Conservation (phyloP, 2,329 filamentous ascomycete species). For the Aspergillus arachidicola region DNA sequence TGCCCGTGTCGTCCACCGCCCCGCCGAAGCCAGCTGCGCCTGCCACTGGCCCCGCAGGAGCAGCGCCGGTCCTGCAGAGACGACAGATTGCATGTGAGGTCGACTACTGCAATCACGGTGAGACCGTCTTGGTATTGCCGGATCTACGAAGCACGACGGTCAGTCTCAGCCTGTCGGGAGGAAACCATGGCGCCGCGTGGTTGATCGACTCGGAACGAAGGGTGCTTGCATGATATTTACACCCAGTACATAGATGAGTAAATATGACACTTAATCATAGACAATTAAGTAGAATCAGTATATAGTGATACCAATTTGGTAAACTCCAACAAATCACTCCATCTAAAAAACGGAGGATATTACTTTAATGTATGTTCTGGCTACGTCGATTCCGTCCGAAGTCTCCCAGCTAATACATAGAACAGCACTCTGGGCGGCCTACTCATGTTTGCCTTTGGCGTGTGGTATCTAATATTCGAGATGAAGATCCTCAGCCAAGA, state of each 20-base stretch:
- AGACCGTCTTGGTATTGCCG: constrained; percentile 73
- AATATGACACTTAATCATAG: neutral
- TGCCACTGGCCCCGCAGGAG: constrained; percentile 4
- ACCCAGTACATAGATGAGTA: neutral
- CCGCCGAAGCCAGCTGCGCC: constrained; percentile 13
- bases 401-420: no score
- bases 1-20: constrained; percentile 40
- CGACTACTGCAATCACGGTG: constrained; percentile 76
- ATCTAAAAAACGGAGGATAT: neutral
- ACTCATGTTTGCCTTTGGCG: no score
- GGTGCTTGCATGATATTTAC: neutral
- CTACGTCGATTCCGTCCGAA: no score
- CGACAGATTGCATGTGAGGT: constrained; percentile 67
- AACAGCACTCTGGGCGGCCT: no score
- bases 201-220: constrained; percentile 64
- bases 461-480: no score
- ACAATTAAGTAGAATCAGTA: neutral
- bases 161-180: constrained; percentile 68
- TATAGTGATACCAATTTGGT: neutral
- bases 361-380: no score
- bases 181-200: constrained; percentile 57
- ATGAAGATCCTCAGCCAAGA: no score
- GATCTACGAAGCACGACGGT: constrained; percentile 74
- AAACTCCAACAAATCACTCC: neutral
- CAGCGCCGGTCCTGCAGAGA: constrained; percentile 28